These are phyloP conservation scores for Artemisia argyi DNA, from an alignment of 129 eudicot genomes.

Conservation along the genomic window DNA sequence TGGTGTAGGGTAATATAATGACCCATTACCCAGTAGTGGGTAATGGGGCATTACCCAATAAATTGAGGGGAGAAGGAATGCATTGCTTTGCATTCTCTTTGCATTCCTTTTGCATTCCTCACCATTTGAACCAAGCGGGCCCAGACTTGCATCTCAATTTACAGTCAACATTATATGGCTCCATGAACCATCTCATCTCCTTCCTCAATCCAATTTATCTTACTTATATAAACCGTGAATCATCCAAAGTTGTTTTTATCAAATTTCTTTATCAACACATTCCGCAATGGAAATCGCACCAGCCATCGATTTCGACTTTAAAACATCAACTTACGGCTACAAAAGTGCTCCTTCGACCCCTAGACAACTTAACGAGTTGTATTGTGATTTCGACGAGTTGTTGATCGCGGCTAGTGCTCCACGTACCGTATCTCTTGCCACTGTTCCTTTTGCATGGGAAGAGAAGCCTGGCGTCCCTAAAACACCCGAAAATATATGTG, in stretches of 20 bases:
- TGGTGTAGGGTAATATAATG: no score
- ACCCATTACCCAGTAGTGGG: no score
- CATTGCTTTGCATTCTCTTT: no score
- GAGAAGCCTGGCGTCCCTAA: slow-evolving; percentile 50
- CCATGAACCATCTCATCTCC: slow-evolving; percentile 22
- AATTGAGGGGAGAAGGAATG: no score
- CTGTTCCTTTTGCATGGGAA: slow-evolving; percentile 52
- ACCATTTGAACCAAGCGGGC: no score
- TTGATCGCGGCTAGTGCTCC: slow-evolving; percentile 7
- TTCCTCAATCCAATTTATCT: neutral
- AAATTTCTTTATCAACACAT: slow-evolving; percentile 10
- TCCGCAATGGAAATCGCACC: slow-evolving; percentile 16
- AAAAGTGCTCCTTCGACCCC: slow-evolving; percentile 77
- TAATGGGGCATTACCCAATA: no score
- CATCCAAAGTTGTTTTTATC: neutral
- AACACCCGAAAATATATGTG: neutral
- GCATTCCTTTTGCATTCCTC: no score
- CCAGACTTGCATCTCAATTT: neutral
- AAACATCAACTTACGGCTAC: slow-evolving; percentile 36
- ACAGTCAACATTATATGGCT: slow-evolving; percentile 33
- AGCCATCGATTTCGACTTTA: slow-evolving; percentile 59
- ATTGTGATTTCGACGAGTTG: slow-evolving; percentile 41
- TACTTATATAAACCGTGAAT: slow-evolving; percentile 12
- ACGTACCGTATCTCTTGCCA: neutral
- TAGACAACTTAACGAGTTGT: slow-evolving; percentile 29